Evolutionary conservation across 164 flowering plant genomes (phyloP), one percentile per base, ranked within the genome.

Genomic region (Nymphaea colorata): DNA sequence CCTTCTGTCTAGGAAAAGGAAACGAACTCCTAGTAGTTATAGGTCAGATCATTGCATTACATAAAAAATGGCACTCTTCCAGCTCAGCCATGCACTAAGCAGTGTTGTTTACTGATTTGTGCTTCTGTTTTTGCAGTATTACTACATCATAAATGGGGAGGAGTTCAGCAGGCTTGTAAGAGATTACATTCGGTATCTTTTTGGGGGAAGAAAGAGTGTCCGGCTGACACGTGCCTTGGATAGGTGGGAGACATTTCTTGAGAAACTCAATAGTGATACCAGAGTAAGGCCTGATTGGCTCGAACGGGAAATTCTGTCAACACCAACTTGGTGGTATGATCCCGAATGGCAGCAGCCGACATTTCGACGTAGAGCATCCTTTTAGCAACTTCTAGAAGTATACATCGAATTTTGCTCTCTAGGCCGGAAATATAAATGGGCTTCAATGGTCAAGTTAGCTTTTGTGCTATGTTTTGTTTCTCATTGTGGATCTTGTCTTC

Each of bases 261-360:
- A 72, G 65, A 68, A 16, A 17, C 4, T 80, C 69, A 69, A 70
- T 0, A 71, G 69, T 57, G 77, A 83, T 80, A 17, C 69, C n/a
- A 73, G 14, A 65, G 44, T 5, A 10, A 74, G 74, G 55, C n/a
- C 68, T 41, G 60, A 70, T 61, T 80, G 84, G 87, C 53, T 90
- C 71, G 93, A 87, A 67, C 76, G 68, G 47, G 88, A 66, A 53
- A 83, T 89, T 41, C 17, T 84, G 60, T 76, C 51, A 51, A 85
- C 93, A 5, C 76, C 80, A 6, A 90, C 91, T 2, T 78, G 78
- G 86, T 89, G 76, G 77, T 80, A 84, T 59, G 64, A 76, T 69
- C 96, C 96, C 2, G 76, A 63, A 41, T 74, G 73, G 64, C 76
- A 78, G 72, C 70, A 77, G 70, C 70, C 44, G 0, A 17, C 41